Percentiles rank a stretch among this genome's conserved stretches.
phyloP scores from a whole-genome alignment of 163 green algal species.

The Scenedesmus sp. region DNA sequence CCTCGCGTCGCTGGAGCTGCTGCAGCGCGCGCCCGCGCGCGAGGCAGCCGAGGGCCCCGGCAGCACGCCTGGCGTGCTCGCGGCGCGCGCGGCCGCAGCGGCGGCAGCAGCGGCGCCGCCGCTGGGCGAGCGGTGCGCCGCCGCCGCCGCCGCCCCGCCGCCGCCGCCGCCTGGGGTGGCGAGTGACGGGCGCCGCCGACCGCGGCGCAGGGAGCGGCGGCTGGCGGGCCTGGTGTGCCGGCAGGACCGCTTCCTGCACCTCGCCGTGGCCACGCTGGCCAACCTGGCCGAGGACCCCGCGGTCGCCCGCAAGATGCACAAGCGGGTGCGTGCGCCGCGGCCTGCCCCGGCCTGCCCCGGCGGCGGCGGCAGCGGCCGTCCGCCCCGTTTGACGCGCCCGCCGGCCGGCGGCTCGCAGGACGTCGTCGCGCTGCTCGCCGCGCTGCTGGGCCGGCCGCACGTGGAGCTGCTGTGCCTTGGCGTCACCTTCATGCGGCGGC shows the following conservation, averaged over 20 bases:
- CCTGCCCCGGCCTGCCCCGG: too few relatives aligned
- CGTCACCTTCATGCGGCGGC: slow-evolving; percentile 86
- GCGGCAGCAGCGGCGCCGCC: neutral
- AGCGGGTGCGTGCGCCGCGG: slow-evolving; percentile 63
- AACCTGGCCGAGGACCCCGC: slow-evolving; percentile 84
- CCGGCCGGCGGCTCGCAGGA: slow-evolving; percentile 51
- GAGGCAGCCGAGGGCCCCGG: slow-evolving; percentile 20
- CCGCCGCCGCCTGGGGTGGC: neutral
- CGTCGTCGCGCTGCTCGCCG: slow-evolving; percentile 79
- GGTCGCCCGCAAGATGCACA: slow-evolving; percentile 89
- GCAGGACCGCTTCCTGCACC: slow-evolving; percentile 84
- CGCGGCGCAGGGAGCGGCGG: slow-evolving; percentile 58
- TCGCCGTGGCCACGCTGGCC: slow-evolving; percentile 83
- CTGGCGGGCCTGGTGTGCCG: slow-evolving; percentile 70
- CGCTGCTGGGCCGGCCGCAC: slow-evolving; percentile 77
- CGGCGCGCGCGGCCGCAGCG: slow-evolving; percentile 22
- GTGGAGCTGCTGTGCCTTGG: slow-evolving; percentile 85
- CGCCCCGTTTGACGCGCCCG: neutral
- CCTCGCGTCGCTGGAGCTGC: slow-evolving; percentile 83
- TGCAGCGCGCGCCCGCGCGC: slow-evolving; percentile 37
- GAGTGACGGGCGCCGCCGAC: neutral
- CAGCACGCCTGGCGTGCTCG: neutral
- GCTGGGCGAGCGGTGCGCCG: slow-evolving; percentile 2
- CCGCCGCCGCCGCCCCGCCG: neutral
- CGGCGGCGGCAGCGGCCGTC: neutral